Evolutionary conservation across 176 grass and related monocot genomes (phyloP).

Genomic region (Phoenix dactylifera): DNA sequence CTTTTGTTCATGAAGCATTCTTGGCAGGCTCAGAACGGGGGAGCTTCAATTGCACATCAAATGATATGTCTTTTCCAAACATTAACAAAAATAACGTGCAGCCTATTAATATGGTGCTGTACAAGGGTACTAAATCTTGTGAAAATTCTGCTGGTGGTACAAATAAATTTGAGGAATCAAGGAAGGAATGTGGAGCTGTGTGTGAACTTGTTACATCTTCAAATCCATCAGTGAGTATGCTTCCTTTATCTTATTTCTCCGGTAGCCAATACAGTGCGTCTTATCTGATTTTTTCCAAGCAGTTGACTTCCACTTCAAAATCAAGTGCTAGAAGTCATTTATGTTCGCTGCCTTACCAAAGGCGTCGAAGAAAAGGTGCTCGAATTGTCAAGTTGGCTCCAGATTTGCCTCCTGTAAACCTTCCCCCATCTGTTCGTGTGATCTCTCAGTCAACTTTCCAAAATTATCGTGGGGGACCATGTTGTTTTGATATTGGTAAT

Average conservation of each 20-base stretch:
- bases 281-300: conserved; percentile 24
- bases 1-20: conserved; percentile 96
- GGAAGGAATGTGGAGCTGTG: conserved; percentile 22
- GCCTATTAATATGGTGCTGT: conserved; percentile 6
- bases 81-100: conserved; percentile 23
- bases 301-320: conserved; percentile 16
- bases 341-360: conserved; percentile 27
- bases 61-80: conserved; percentile 25
- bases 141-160: conserved; percentile 28
- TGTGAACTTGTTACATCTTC: conserved; percentile 25
- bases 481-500: conserved; percentile 23
- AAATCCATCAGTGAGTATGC: conserved; percentile 10
- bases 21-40: conserved; percentile 56
- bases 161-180: conserved; percentile 26
- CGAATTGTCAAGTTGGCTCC: conserved; percentile 85
- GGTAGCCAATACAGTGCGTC: conserved; percentile 20
- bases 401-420: conserved; percentile 88
- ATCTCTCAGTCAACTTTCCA: conserved; percentile 58
- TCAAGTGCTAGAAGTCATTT: conserved; percentile 14
- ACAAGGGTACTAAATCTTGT: conserved; percentile 17
- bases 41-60: conserved; percentile 21
- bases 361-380: conserved; percentile 44
- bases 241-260: conserved; percentile 8
- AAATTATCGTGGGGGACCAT: conserved; percentile 22
- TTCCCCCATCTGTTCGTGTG: conserved; percentile 62